Conservation (phyloP, 768 basidiomycete species). For the Phanerodontia chrysosporium region DNA sequence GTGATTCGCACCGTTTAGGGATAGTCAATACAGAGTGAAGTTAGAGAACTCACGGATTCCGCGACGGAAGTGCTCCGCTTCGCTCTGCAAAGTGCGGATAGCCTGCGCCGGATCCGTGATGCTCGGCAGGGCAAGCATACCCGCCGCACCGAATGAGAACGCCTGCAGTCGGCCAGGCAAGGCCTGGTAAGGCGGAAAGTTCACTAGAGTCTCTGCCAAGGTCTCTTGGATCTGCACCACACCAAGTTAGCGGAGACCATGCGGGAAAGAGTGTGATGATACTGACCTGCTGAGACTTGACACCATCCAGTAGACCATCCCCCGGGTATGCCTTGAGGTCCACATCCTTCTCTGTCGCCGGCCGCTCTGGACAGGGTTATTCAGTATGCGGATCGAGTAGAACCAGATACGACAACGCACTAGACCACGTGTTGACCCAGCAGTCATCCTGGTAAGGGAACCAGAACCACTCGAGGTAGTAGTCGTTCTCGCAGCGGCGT, state of each 20-base stretch:
- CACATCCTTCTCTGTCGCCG: conserved; percentile 1
- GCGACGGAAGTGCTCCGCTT: conserved; percentile 15
- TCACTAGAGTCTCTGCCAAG: conserved; percentile 6
- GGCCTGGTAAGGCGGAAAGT: background rate
- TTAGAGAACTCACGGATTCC: conserved; percentile 13
- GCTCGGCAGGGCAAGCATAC: conserved; percentile 10
- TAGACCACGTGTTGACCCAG: conserved; percentile 27
- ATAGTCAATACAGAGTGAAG: background rate
- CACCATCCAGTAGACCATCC: conserved; percentile 8
- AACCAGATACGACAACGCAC: conserved; percentile 3
- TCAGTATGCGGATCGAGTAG: too few relatives aligned
- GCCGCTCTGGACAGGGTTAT: background rate
- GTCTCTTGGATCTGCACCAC: background rate
- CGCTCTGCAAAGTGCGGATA: conserved; percentile 14
- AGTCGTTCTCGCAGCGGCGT: conserved; percentile 21
- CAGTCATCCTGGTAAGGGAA: conserved; percentile 24
- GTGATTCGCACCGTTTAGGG: background rate
- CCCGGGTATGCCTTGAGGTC: conserved; percentile 12
- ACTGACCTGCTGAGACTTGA: conserved; percentile 9
- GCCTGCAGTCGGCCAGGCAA: conserved; percentile 10
- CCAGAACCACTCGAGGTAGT: conserved; percentile 29
- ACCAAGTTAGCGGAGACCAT: background rate
- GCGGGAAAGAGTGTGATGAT: background rate
- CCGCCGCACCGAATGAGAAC: conserved; percentile 5
- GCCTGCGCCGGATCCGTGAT: conserved; percentile 4